phyloP scores from a whole-genome alignment of 805 yeast genomes.

The Grigorovia humatica region DNA sequence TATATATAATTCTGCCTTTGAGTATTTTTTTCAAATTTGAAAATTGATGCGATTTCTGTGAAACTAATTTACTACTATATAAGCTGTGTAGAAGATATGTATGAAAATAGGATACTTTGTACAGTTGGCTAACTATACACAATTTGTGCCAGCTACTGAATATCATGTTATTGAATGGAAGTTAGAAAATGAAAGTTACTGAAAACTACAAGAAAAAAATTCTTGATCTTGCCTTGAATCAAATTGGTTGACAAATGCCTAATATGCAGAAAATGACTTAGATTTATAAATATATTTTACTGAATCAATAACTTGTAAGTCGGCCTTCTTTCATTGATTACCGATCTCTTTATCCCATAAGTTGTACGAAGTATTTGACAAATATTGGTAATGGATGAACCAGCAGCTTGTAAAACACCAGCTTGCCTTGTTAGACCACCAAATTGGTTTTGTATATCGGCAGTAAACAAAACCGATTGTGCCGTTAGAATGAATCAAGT shows the following conservation, averaged over 20 bases:
- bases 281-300: too few relatives aligned
- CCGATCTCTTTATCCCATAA: constrained; percentile 56
- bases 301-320: constrained; percentile 48
- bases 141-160: not conserved
- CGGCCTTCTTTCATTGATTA: constrained; percentile 51
- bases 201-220: not conserved
- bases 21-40: not conserved
- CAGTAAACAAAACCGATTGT: constrained; percentile 57
- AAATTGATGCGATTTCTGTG: not conserved
- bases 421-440: constrained; percentile 68
- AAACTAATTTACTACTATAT: not conserved
- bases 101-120: not conserved
- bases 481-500: constrained; percentile 42
- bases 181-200: too few relatives aligned
- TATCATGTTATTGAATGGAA: not conserved
- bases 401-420: constrained; percentile 47
- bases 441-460: constrained; percentile 61
- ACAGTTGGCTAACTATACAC: not conserved
- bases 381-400: constrained; percentile 59
- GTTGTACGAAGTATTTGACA: constrained; percentile 68
- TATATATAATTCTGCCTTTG: not conserved
- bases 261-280: too few relatives aligned
- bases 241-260: too few relatives aligned
- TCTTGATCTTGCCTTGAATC: not conserved
- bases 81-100: not conserved